Base-by-base conservation (phyloP, 805 yeast species). In the Schizosaccharomyces osmophilus region DNA sequence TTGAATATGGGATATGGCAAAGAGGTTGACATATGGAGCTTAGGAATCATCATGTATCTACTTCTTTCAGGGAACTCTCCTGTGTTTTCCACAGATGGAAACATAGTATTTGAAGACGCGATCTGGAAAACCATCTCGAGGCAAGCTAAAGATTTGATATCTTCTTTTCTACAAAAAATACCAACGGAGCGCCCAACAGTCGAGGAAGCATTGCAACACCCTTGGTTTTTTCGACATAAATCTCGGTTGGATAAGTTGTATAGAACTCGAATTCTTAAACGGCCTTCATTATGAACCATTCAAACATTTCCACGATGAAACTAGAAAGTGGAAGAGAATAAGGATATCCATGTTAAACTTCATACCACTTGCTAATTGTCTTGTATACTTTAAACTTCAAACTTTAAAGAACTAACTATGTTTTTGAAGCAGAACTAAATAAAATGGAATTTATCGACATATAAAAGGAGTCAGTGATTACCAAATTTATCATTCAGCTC, bases 11-110 rank as follows among this genome's bases (percentile, higher is more conserved):
- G 82, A 0, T 82, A 82, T 66, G 78, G 75, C 63, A 71, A 70
- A 39, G 80, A 79, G 66, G 82, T 85, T 67, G 87, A 83, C 68
- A 68, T 81, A 48, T 83, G 87, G 88, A 82, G 87, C 0, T 66
- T 83, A 3, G 87, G 87, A 0, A 77, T 83, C 0, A 76, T 82
- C 17, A 66, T 76, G 3, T 81, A 81, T 69, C 79, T 82, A 13
- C 69, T 83, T 69, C 69, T 82, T 17, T 79, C 82, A 6, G 68
- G 68, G 61, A 61, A 32, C 15, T 41, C 48, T 6, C 60, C 60
- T 15, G 15, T 19, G 8, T 31, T 36, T 41, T 11, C 26, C 13
- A 15, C 48, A 17, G 24, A 57, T 11, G 31, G 29, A 32, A 36
- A 11, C 17, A 13, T 19, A 19, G 24, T 19, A 57, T 32, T 57